Conservation (phyloP, 371 early-diverging fungal genomes). For the Mortierella sp. region DNA sequence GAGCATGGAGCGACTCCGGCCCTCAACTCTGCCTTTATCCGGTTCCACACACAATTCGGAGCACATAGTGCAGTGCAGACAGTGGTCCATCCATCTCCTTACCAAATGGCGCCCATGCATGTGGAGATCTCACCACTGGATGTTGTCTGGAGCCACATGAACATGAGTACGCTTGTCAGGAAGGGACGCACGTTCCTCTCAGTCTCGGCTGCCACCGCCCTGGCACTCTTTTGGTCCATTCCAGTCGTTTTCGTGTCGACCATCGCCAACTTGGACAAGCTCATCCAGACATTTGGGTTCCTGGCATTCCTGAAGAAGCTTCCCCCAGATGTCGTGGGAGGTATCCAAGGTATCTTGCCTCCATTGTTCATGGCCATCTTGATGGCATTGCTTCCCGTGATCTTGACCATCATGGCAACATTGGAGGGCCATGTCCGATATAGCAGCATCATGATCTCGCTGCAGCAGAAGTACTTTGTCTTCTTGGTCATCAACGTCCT, state of each 20-base stretch:
- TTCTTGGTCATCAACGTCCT: slow-evolving; percentile 88
- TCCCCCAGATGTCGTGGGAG: slow-evolving; percentile 57
- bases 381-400: slow-evolving; percentile 76
- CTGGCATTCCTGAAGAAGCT: slow-evolving; percentile 60
- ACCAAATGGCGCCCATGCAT: slow-evolving; percentile 74
- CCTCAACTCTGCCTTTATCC: slow-evolving; percentile 80
- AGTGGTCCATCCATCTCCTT: slow-evolving; percentile 71
- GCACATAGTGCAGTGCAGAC: slow-evolving; percentile 89
- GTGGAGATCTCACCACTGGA: slow-evolving; percentile 78
- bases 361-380: slow-evolving; percentile 76
- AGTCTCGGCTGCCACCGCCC: slow-evolving; percentile 57
- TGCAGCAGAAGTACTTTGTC: slow-evolving; percentile 75
- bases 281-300: slow-evolving; percentile 41
- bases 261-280: slow-evolving; percentile 62
- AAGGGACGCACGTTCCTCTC: slow-evolving; percentile 67
- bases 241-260: slow-evolving; percentile 71
- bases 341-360: slow-evolving; percentile 86
- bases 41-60: slow-evolving; percentile 81
- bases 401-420: slow-evolving; percentile 72
- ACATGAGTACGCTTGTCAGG: slow-evolving; percentile 65
- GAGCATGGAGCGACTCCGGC: slow-evolving; percentile 27
- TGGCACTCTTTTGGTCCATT: slow-evolving; percentile 79
- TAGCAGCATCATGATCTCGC: slow-evolving; percentile 68
- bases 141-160: slow-evolving; percentile 87
- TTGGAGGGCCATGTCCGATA: slow-evolving; percentile 77